Base-by-base conservation (phyloP, 169 alveolate species). In the Sarcocystis neurona region DNA sequence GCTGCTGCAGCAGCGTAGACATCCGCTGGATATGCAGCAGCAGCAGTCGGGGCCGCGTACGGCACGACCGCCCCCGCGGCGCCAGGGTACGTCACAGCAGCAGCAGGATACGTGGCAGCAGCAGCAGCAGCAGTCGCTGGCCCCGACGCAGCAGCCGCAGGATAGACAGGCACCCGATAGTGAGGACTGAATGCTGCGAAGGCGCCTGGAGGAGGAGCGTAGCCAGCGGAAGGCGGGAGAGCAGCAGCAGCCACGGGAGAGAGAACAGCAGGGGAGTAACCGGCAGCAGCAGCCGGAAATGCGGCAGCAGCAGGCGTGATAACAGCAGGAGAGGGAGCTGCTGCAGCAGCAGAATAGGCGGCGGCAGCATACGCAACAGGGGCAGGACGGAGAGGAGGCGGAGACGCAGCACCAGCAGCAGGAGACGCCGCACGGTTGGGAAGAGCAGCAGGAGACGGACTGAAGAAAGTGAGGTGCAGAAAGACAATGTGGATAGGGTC, bases 401-500 rank as follows among this genome's bases (percentile, higher is more conserved):
- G 37, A 72, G 46, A 37, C 53, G 82, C 5, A 15, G 82, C 10
- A 2, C 23, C 39, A 20, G 82, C 30, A 39, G 82, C 3, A 2
- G 82, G 0, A 15, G 23, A 10, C 44, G 79, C n/a, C 47, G n/a
- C 39, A 10, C 53, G 32, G 4, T n/a, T 10, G 8, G 82, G 66
- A 53, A 15, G 66, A 53, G 23, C 12, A 53, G 66, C 12, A 53
- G 66, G 23, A 53, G 66, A 53, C 66, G 66, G 66, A 53, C 66
- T 12, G 23, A 12, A 53, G 2, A 72, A 39, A n/a, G 56, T 0
- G 34, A 72, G 56, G 39, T 72, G 43, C 56, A 72, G 82, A 39
- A 72, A 30, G 56, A 72, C 82, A 53, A 72, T 47, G 56, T 72
- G 82, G 23, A 72, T 72, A 5, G 82, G 82, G 32, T 72, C 82